Evolutionary conservation across 2,329 filamentous ascomycete species (phyloP).

Genomic region (Ceratocystis albifundus): DNA sequence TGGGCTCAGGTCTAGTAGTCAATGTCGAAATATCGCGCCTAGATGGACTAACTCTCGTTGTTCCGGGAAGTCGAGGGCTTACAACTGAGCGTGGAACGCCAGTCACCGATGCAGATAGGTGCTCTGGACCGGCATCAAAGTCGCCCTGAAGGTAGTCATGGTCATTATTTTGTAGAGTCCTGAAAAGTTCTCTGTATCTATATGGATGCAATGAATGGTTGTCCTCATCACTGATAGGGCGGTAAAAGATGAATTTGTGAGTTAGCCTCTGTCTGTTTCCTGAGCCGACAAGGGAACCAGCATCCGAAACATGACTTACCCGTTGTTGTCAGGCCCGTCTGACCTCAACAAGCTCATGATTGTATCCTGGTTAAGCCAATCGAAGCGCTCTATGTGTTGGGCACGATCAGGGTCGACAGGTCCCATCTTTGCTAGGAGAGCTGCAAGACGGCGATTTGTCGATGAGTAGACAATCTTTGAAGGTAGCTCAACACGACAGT

Average conservation of each 20-base stretch:
- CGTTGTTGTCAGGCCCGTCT: background rate
- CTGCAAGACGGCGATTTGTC: conserved; percentile 14
- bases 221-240: background rate
- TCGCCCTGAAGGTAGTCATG: background rate
- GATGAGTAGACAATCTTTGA: conserved; percentile 32
- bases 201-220: background rate
- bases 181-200: background rate
- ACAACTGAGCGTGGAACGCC: conserved; percentile 4
- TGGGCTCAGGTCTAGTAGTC: background rate
- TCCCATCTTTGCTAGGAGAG: conserved; percentile 13
- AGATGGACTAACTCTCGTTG: background rate
- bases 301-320: conserved; percentile 7
- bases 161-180: background rate
- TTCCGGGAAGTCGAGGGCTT: background rate
- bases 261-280: background rate
- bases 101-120: background rate
- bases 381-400: conserved; percentile 16
- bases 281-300: background rate
- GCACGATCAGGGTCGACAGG: conserved; percentile 9
- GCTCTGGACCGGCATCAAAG: background rate
- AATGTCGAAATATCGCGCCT: background rate
- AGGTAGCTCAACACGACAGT: conserved; percentile 50
- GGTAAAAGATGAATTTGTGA: background rate
- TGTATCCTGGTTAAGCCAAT: conserved; percentile 16
- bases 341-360: background rate